A percentile compares a stretch with the other conserved stretches of the same genome.
Conservation (phyloP, 2,329 filamentous ascomycete genomes). For the Alternaria hordeiaustralica region DNA sequence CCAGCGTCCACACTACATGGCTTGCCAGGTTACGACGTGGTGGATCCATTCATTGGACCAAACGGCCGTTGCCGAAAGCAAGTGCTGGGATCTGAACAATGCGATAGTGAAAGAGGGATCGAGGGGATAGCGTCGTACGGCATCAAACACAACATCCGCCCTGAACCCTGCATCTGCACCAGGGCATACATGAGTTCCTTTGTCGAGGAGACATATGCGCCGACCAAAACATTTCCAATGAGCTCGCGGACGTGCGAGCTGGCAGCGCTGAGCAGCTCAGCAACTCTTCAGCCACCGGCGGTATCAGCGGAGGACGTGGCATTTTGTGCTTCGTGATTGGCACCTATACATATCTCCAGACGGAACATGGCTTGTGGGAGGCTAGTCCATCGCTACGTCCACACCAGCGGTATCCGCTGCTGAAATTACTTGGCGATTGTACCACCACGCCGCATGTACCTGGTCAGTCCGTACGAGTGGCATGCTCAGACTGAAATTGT, state of each 20-base stretch:
- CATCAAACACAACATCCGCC: conserved; percentile 42
- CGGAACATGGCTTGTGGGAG: not conserved
- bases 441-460: conserved; percentile 3
- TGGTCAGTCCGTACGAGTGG: conserved; percentile 12
- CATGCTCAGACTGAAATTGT: conserved; percentile 10
- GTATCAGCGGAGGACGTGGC: not conserved
- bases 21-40: conserved; percentile 27
- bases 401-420: not conserved
- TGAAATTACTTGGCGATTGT: not conserved
- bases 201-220: conserved; percentile 8
- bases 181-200: conserved; percentile 19
- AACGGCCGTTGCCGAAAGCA: conserved; percentile 27
- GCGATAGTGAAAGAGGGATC: conserved; percentile 37
- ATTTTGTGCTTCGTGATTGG: not conserved
- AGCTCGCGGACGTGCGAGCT: conserved; percentile 14
- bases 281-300: not conserved
- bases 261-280: conserved; percentile 10
- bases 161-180: conserved; percentile 35
- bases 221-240: conserved; percentile 26
- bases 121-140: conserved; percentile 43
- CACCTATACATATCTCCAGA: not conserved
- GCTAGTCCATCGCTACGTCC: not conserved
- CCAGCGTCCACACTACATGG: conserved; percentile 28
- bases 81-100: conserved; percentile 26
- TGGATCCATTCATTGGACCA: conserved; percentile 27